Percentiles rank a stretch among this genome's conserved stretches.
Evolutionary conservation across 306 rosid genomes (phyloP).

Genomic region (Arachis stenosperma): DNA sequence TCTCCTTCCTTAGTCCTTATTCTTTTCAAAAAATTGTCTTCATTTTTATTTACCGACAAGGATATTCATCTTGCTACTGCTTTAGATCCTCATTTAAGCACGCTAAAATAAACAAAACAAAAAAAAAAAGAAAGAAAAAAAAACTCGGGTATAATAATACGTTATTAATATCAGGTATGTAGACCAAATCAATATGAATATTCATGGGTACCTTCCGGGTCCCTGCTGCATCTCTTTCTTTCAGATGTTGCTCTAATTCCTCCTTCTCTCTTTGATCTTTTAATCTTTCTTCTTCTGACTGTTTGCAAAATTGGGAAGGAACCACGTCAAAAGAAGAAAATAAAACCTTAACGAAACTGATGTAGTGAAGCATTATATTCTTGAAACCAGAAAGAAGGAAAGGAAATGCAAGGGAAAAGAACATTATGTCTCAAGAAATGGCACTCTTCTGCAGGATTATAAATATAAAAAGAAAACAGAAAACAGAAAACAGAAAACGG

Average conservation of each 20-base stretch:
- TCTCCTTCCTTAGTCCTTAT: conserved; percentile 29
- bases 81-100: conserved; percentile 27
- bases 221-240: conserved; percentile 79
- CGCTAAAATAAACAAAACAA: not conserved
- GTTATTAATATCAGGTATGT: conserved; percentile 16
- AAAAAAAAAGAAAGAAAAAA: too few species aligned
- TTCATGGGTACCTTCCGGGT: conserved; percentile 70
- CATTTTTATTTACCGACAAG: conserved; percentile 20
- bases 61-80: conserved; percentile 29
- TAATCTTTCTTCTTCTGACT: conserved; percentile 91
- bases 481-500: not conserved
- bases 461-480: not conserved
- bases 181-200: conserved; percentile 14
- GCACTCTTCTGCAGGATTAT: not conserved
- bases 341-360: conserved; percentile 22
- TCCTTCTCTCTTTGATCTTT: conserved; percentile 94
- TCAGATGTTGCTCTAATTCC: conserved; percentile 74
- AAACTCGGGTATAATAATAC: not conserved
- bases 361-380: conserved; percentile 6
- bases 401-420: too few species aligned
- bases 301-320: conserved; percentile 40
- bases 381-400: not conserved
- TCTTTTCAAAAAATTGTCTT: conserved; percentile 8
- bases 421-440: not conserved
- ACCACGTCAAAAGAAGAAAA: conserved; percentile 15